phyloP scores from a whole-genome alignment of 495 filamentous ascomycete species.

The Trichocladium antarcticum region DNA sequence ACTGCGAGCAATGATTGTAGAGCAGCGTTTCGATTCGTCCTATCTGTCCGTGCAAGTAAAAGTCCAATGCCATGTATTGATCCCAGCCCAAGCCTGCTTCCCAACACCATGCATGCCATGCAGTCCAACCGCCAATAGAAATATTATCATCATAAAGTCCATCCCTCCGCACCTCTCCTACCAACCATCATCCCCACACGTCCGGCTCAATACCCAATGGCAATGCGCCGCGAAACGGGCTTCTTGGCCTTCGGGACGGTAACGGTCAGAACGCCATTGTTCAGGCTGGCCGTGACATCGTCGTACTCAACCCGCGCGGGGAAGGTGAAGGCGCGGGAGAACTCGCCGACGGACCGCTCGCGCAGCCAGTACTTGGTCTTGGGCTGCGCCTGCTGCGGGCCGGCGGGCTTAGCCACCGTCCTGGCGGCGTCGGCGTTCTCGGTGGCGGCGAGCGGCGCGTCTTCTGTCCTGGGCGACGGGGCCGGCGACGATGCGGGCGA shows the following conservation, averaged over 20 bases:
- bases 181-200: not conserved
- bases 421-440: constrained; percentile 20
- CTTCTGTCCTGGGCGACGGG: not conserved
- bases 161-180: not conserved
- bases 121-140: too few species aligned
- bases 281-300: constrained; percentile 53
- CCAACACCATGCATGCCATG: too few species aligned
- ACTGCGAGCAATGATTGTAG: too few species aligned
- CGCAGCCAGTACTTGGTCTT: constrained; percentile 59
- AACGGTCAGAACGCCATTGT: constrained; percentile 51
- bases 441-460: constrained; percentile 14
- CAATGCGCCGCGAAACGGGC: not conserved
- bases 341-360: constrained; percentile 72
- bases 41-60: too few species aligned
- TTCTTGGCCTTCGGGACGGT: constrained; percentile 55
- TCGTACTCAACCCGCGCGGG: constrained; percentile 65
- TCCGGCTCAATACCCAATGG: too few species aligned
- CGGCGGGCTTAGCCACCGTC: not conserved
- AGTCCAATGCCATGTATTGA: too few species aligned
- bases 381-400: constrained; percentile 16
- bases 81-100: too few species aligned
- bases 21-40: too few species aligned
- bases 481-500: not conserved
- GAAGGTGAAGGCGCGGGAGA: constrained; percentile 71
- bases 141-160: not conserved